Conservation (phyloP, 192 early-diverging fungal species). For the Backusella psychrophila region DNA sequence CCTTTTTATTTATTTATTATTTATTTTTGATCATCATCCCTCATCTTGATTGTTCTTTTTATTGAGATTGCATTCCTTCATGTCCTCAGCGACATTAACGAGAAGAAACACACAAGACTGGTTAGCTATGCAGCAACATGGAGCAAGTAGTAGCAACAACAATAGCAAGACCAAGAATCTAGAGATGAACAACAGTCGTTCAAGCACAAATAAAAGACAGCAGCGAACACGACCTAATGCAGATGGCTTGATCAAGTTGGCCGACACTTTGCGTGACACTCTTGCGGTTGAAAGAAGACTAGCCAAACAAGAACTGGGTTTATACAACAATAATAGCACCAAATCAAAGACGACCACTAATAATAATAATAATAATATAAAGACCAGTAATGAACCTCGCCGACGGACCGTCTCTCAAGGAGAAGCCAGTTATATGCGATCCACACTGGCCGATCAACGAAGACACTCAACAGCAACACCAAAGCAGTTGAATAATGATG, state of each 20-base stretch:
- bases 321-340: neutral
- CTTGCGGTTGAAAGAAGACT: slow-evolving; percentile 4
- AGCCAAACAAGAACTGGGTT: slow-evolving; percentile 12
- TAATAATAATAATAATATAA: neutral
- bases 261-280: slow-evolving; percentile 10
- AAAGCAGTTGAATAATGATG: neutral
- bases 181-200: neutral
- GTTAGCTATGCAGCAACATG: slow-evolving; percentile 3
- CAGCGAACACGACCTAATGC: neutral
- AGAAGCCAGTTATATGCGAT: slow-evolving; percentile 13
- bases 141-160: neutral
- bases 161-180: neutral
- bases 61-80: neutral
- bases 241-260: neutral
- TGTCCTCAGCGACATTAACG: slow-evolving; percentile 2
- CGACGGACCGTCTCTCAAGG: slow-evolving; percentile 9
- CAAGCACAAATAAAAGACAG: neutral
- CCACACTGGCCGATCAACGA: neutral
- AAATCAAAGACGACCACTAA: neutral
- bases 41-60: neutral
- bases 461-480: slow-evolving; percentile 8
- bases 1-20: neutral
- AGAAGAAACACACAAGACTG: slow-evolving; percentile 4
- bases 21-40: neutral
- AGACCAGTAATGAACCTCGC: neutral